Evolutionary conservation across 345 rosid species (phyloP).

Genomic region (Linum usitatissimum): DNA sequence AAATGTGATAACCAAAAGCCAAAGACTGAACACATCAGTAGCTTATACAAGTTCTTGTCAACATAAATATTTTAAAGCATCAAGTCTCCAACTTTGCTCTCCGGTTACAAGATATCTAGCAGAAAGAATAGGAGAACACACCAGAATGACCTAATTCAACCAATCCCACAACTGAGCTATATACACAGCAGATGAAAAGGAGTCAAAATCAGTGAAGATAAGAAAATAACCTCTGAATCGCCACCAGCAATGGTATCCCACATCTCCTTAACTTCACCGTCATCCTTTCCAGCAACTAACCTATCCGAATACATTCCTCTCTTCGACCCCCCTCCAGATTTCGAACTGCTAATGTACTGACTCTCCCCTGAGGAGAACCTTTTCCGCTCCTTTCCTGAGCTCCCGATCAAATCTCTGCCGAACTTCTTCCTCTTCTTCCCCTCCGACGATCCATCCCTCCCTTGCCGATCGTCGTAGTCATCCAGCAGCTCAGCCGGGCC

Average conservation of each 20-base stretch:
- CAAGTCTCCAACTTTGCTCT: not conserved
- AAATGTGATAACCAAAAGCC: not conserved
- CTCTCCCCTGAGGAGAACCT: slow-evolving; percentile 32
- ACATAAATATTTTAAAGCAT: not conserved
- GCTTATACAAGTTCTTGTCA: not conserved
- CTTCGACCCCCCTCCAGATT: slow-evolving; percentile 20
- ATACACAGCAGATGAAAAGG: not conserved
- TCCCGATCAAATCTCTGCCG: slow-evolving; percentile 26
- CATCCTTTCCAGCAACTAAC: slow-evolving; percentile 34
- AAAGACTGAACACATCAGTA: slow-evolving; percentile 7
- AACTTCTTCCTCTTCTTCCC: slow-evolving; percentile 47
- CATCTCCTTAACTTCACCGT: slow-evolving; percentile 80
- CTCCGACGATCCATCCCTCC: slow-evolving; percentile 20
- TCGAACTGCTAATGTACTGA: slow-evolving; percentile 23
- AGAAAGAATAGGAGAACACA: not conserved
- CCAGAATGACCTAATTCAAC: not conserved
- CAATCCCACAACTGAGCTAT: not conserved
- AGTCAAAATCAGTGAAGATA: not conserved
- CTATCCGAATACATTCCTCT: slow-evolving; percentile 14
- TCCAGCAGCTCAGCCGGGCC: slow-evolving; percentile 41
- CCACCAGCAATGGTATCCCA: slow-evolving; percentile 83
- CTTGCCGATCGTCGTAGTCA: slow-evolving; percentile 35
- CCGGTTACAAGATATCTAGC: not conserved
- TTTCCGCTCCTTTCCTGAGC: slow-evolving; percentile 40
- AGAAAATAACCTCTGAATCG: slow-evolving; percentile 61